These are phyloP conservation scores for Acmispon strigosus DNA, from an alignment of 306 rosid genomes.

Conservation along the genomic window DNA sequence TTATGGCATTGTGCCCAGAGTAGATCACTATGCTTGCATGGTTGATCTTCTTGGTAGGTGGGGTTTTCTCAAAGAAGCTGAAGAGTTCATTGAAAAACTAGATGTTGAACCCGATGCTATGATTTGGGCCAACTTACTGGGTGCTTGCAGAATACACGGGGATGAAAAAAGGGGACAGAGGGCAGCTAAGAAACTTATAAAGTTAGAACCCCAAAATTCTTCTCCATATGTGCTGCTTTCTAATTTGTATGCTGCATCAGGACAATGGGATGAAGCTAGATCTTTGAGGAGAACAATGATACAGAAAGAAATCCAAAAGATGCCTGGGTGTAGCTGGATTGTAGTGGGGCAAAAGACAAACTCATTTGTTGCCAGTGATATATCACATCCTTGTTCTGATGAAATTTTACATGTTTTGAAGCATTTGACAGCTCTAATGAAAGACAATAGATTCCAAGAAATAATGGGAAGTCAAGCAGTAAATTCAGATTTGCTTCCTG, in stretches of 20 bases:
- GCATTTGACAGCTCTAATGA: conserved; percentile 45
- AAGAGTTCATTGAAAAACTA: conserved; percentile 40
- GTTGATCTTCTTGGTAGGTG: conserved; percentile 75
- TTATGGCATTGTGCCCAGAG: conserved; percentile 48
- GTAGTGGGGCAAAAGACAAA: conserved; percentile 44
- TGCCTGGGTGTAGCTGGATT: conserved; percentile 81
- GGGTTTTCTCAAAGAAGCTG: conserved; percentile 80
- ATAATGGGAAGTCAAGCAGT: background rate
- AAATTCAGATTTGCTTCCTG: conserved; percentile 8
- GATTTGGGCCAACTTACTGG: conserved; percentile 70
- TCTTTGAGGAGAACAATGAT: conserved; percentile 58
- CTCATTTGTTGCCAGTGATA: conserved; percentile 49
- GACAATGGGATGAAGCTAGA: conserved; percentile 63
- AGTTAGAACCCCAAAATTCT: conserved; percentile 57
- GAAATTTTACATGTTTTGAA: conserved; percentile 41
- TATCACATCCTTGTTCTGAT: conserved; percentile 35
- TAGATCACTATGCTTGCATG: conserved; percentile 68
- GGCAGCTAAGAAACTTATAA: conserved; percentile 60
- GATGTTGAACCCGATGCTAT: conserved; percentile 45
- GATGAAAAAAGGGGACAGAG: conserved; percentile 62
- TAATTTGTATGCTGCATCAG: conserved; percentile 59
- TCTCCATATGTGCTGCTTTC: conserved; percentile 66
- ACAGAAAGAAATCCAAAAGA: conserved; percentile 54
- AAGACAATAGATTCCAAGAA: conserved; percentile 30
- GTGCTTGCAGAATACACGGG: conserved; percentile 80